A percentile compares a stretch with the other conserved stretches of the same genome.
Conservation (phyloP, 2,329 filamentous ascomycete species). For the Pyricularia sp. region DNA sequence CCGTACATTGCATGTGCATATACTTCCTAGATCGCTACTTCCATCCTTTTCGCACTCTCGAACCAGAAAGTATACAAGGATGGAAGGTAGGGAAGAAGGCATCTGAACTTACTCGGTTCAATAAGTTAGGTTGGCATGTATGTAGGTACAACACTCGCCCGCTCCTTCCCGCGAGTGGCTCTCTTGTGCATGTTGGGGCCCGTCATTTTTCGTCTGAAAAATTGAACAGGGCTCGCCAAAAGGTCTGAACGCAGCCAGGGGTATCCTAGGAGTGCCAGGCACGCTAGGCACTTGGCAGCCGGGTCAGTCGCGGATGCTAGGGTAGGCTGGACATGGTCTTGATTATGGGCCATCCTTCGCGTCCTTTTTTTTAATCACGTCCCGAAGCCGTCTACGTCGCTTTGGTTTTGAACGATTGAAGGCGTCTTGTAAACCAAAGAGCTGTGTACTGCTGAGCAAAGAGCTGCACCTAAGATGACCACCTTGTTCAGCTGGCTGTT, state of each 20-base stretch:
- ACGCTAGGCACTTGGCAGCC: not conserved
- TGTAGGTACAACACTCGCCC: not conserved
- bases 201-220: not conserved
- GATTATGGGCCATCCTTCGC: not conserved
- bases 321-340: not conserved
- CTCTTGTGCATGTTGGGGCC: not conserved
- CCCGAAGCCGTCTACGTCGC: not conserved
- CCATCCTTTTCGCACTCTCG: not conserved
- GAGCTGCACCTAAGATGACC: not conserved
- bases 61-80: not conserved
- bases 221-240: not conserved
- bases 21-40: too few relatives aligned
- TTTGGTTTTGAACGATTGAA: not conserved
- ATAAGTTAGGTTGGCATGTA: not conserved
- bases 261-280: not conserved
- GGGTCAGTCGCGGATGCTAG: not conserved
- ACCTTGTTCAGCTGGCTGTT: not conserved
- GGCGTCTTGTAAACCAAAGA: not conserved
- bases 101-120: not conserved
- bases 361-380: not conserved
- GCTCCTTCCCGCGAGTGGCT: not conserved
- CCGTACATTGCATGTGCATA: not conserved
- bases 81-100: not conserved
- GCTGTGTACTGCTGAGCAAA: not conserved
- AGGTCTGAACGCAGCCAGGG: too few relatives aligned